Evolutionary conservation across 768 basidiomycete genomes (phyloP), one percentile per base, ranked within the genome.

Genomic region (Multifurca ochricompacta): DNA sequence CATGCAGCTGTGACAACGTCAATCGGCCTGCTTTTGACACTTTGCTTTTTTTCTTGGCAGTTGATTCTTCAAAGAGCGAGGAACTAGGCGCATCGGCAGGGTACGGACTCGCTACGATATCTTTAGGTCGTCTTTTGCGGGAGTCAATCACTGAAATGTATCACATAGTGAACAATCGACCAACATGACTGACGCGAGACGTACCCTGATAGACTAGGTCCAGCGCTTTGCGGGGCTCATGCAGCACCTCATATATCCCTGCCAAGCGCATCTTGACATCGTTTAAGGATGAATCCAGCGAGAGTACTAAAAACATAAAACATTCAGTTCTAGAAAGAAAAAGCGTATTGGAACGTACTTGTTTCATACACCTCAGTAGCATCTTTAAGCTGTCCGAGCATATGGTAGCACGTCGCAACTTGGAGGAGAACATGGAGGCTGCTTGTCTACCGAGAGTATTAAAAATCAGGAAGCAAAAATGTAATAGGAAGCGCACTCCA

Each of bases 251-350:
- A 59, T 91, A 90, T 13, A 93, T 80, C 59, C 89, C 89, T 0
- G 94, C 95, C 0, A 97, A 76, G 58, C 89, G 87, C 78, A 94
- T 83, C 67, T 91, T 92, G 25, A 84, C 85, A 27, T 93, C 88
- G 62, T 82, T 80, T 60, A 90, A 79, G 0, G 76, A 75, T 0
- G 90, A 84, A 65, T 93, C 87, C 1, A 79, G 80, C 3, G 77
- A 73, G 16, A 86, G 74, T 28, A 94, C 93, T 95, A 60, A 27
- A 45, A 16, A 8, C 39, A 4, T 27, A 5, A 41, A 6, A 37
- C 13, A 21, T 36, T 2, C 14, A 4, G 16, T 34, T 11, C 10
- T 23, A 9, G 25, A 31, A 13, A 14, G 4, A 18, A 21, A 39
- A 41, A 45, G 5, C 19, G 39, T 30, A 42, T 14, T n/a, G 18